Conservation (phyloP, 495 filamentous ascomycete genomes). For the Neurospora sp. region DNA sequence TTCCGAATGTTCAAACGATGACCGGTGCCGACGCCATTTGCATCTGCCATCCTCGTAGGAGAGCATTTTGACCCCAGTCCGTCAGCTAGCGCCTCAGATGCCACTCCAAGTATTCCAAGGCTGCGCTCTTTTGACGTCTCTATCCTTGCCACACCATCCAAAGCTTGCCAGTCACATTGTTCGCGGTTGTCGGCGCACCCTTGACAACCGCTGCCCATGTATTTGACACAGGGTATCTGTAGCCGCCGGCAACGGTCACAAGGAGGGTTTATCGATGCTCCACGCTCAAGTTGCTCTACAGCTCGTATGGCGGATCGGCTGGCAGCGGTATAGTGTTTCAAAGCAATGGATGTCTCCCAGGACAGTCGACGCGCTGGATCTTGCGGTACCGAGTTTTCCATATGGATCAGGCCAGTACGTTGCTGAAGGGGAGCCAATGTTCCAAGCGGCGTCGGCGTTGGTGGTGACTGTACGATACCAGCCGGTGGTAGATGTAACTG, state of each 20-base stretch:
- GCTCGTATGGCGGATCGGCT: conserved; percentile 58
- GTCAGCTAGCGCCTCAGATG: background rate
- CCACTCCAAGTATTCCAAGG: background rate
- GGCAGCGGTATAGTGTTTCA: background rate
- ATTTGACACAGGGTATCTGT: conserved; percentile 73
- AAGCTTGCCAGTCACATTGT: conserved; percentile 60
- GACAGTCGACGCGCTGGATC: background rate
- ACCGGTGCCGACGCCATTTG: background rate
- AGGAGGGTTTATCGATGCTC: conserved; percentile 62
- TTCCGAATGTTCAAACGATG: background rate
- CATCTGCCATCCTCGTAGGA: background rate
- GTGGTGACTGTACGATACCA: background rate
- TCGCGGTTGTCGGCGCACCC: conserved; percentile 85
- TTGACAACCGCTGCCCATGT: conserved; percentile 64
- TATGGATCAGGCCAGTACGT: background rate
- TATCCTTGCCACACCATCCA: no score
- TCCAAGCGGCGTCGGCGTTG: background rate
- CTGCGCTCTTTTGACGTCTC: conserved; percentile 5
- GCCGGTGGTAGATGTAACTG: background rate
- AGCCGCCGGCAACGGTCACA: conserved; percentile 76
- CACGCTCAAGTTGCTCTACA: conserved; percentile 65
- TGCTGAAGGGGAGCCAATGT: background rate
- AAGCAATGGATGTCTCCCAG: background rate
- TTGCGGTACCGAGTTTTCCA: conserved; percentile 17
- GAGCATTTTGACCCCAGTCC: background rate